phyloP scores from a whole-genome alignment of 176 grass and related monocot species.

The Aechmea fasciata region DNA sequence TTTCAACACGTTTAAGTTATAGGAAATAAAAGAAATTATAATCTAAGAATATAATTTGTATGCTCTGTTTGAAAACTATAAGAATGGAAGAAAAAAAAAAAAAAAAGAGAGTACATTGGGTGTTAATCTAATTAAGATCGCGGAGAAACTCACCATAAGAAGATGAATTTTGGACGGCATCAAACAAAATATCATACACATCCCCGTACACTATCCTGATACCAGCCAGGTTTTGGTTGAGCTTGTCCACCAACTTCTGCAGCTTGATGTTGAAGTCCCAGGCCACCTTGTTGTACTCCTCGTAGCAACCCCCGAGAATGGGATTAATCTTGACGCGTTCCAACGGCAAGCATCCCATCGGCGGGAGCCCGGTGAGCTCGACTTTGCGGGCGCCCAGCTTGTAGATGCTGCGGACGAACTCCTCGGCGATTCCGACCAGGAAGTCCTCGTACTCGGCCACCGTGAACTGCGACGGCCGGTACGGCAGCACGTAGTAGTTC shows the following conservation, averaged over 20 bases:
- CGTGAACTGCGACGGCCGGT: slow-evolving; percentile 22
- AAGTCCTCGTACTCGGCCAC: slow-evolving; percentile 29
- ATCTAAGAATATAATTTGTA: too few species aligned
- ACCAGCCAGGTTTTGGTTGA: slow-evolving; percentile 26
- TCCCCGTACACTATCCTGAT: slow-evolving; percentile 20
- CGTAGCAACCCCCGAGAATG: slow-evolving; percentile 15
- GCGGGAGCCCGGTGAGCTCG: slow-evolving; percentile 26
- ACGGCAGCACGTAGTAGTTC: slow-evolving; percentile 28
- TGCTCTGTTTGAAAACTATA: too few species aligned
- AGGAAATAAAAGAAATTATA: neutral
- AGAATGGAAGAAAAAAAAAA: too few species aligned
- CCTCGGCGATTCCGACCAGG: slow-evolving; percentile 27
- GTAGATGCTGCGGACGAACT: slow-evolving; percentile 23
- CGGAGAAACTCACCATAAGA: slow-evolving; percentile 27
- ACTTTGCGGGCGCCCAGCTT: slow-evolving; percentile 44
- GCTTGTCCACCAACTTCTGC: slow-evolving; percentile 8
- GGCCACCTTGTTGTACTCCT: slow-evolving; percentile 43
- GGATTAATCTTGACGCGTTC: slow-evolving; percentile 21
- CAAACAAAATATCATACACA: slow-evolving; percentile 12
- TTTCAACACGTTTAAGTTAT: neutral
- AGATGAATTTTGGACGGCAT: slow-evolving; percentile 19
- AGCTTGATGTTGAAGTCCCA: slow-evolving; percentile 31
- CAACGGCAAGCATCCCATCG: slow-evolving; percentile 44
- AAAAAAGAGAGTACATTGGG: too few species aligned
- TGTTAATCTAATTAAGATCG: neutral